Conservation (phyloP, 2,329 filamentous ascomycete genomes). For the Cordyceps javanica region DNA sequence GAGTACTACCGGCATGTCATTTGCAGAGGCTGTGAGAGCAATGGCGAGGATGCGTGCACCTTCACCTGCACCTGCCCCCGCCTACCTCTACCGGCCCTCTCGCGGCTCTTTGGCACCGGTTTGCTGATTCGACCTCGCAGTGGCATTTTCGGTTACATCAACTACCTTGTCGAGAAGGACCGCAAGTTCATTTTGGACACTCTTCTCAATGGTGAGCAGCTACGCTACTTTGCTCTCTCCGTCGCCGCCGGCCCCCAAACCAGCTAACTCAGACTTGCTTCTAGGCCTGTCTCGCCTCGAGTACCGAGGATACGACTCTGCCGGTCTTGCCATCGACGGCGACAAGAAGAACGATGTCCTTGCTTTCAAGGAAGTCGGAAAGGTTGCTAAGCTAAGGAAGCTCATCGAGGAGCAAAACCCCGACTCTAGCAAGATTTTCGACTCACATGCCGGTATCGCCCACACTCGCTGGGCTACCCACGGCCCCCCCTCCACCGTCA, state of each 20-base stretch:
- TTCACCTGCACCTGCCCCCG: too few relatives aligned
- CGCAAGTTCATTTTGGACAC: constrained; percentile 94
- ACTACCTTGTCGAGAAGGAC: constrained; percentile 99
- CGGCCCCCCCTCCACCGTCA: constrained; percentile 83
- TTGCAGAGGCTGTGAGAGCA: neutral
- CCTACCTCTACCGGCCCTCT: too few relatives aligned
- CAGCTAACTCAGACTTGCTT: constrained; percentile 24
- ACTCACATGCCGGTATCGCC: constrained; percentile 96
- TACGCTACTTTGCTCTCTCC: neutral
- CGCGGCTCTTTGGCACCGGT: neutral
- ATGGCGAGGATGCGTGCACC: neutral
- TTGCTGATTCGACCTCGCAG: constrained; percentile 38
- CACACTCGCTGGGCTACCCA: constrained; percentile 99
- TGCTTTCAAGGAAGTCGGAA: constrained; percentile 98
- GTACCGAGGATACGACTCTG: constrained; percentile 98
- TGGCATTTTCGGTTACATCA: constrained; percentile 98
- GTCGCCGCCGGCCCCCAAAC: constrained; percentile 3
- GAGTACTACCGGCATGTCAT: neutral
- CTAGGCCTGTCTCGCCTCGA: constrained; percentile 89
- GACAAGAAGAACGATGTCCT: constrained; percentile 98
- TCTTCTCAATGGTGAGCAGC: constrained; percentile 73
- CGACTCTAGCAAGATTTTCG: constrained; percentile 88
- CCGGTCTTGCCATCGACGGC: constrained; percentile 89
- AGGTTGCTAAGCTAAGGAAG: constrained; percentile 93
- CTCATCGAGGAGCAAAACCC: constrained; percentile 79